Evolutionary conservation across 1,284 basidiomycete species (phyloP).

Genomic region (Ganoderma lucidum): DNA sequence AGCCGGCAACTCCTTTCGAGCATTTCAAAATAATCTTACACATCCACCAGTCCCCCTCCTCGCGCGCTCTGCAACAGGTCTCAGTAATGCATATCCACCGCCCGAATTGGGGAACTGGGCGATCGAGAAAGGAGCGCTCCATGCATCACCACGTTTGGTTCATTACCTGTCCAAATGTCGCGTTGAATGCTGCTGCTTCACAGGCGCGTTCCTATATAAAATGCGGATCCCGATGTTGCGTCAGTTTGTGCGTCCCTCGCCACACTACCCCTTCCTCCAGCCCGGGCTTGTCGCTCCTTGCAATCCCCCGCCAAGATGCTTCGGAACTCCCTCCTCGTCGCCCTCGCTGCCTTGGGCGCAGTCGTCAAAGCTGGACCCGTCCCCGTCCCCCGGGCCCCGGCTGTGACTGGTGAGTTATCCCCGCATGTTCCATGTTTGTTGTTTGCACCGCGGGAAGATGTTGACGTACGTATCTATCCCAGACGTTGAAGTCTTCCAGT

Average conservation of each 20-base stretch:
- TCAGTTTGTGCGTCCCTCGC: background rate
- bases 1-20: background rate
- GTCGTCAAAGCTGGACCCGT: background rate
- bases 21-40: background rate
- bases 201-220: background rate
- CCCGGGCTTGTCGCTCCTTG: background rate
- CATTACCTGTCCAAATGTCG: background rate
- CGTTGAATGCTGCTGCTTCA: background rate
- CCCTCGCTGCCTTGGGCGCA: background rate
- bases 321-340: background rate
- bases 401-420: slow-evolving; percentile 1
- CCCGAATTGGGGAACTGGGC: background rate
- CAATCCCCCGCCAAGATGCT: slow-evolving; percentile 3
- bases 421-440: background rate
- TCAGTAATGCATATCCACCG: background rate
- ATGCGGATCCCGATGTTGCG: background rate
- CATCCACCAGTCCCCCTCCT: background rate
- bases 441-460: background rate
- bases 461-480: background rate
- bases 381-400: background rate
- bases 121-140: background rate
- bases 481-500: slow-evolving; percentile 53
- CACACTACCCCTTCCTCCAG: background rate
- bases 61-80: background rate
- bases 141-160: background rate